Evolutionary conservation across 2,329 filamentous ascomycete genomes (phyloP).

Genomic region (Microsporum canis): DNA sequence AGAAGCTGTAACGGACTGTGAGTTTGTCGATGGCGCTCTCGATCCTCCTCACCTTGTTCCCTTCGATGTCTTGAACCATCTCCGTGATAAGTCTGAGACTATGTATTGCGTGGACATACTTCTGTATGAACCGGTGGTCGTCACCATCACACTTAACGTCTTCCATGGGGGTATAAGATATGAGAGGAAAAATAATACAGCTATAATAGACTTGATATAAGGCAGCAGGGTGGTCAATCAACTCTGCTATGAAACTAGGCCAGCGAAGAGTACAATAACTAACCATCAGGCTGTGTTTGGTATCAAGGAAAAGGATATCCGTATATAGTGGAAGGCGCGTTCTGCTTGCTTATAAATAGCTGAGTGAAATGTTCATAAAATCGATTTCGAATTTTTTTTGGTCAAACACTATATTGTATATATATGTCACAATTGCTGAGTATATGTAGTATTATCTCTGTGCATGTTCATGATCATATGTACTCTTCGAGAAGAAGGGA

Average conservation of each 20-base stretch:
- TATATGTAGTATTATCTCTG: neutral
- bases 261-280: neutral
- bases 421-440: neutral
- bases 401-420: neutral
- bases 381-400: neutral
- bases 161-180: neutral
- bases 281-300: neutral
- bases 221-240: neutral
- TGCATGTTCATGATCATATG: neutral
- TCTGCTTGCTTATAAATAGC: neutral
- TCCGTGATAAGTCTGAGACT: neutral
- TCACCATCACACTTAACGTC: neutral
- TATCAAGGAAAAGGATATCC: neutral
- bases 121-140: neutral
- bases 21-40: neutral
- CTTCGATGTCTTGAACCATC: neutral
- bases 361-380: neutral
- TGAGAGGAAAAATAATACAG: neutral
- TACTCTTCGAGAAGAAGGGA: neutral
- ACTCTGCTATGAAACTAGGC: neutral
- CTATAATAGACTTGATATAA: neutral
- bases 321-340: neutral
- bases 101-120: neutral
- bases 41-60: neutral
- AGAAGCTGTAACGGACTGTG: neutral